These are phyloP conservation scores for Volvariella volvacea DNA, from an alignment of 1,284 basidiomycete species.

Conservation along the genomic window DNA sequence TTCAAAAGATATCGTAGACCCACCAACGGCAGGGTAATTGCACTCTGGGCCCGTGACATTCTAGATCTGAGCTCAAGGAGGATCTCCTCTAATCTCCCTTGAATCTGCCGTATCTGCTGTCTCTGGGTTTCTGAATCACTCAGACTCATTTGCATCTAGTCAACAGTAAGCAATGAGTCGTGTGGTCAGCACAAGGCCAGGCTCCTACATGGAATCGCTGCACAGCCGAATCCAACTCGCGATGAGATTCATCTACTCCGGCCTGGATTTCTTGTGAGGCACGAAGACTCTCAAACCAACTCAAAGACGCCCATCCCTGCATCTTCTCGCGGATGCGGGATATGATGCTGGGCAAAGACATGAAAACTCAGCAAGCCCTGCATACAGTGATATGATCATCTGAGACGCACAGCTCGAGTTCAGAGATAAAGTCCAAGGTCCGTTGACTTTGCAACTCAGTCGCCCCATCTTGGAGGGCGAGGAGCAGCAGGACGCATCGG, in stretches of 20 bases:
- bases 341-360: slow-evolving; percentile 21
- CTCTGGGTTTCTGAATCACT: no score
- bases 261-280: slow-evolving; percentile 31
- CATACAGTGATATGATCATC: background rate
- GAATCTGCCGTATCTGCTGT: no score
- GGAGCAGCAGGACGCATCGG: slow-evolving; percentile 25
- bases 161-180: no score
- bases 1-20: no score
- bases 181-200: no score
- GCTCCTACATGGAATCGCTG: no score
- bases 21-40: no score
- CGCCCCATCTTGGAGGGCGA: slow-evolving; percentile 25
- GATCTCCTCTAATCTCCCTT: no score
- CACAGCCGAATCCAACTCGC: slow-evolving; percentile 29
- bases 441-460: slow-evolving; percentile 25
- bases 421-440: slow-evolving; percentile 24
- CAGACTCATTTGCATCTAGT: no score
- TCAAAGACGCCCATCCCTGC: slow-evolving; percentile 29
- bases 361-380: background rate
- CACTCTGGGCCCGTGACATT: no score
- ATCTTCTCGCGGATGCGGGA: slow-evolving; percentile 25
- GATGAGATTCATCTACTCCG: slow-evolving; percentile 30
- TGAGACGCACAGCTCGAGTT: slow-evolving; percentile 26
- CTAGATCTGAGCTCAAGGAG: no score
- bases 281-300: slow-evolving; percentile 29